Evolutionary conservation across 345 rosid genomes (phyloP).

Genomic region (Ceriops zippeliana): DNA sequence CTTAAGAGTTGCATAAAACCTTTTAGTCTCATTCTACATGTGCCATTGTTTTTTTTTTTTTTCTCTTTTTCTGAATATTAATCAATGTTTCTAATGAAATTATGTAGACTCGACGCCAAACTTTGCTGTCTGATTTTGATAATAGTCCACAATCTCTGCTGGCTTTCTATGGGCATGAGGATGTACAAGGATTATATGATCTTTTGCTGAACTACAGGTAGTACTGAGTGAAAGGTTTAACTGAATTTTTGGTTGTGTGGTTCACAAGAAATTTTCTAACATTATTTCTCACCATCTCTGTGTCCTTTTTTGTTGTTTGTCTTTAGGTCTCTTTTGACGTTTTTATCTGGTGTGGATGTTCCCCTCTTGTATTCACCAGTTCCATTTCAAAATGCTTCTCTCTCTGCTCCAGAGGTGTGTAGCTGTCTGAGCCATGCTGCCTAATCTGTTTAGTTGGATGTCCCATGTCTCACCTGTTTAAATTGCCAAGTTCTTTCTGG

Average conservation of each 20-base stretch:
- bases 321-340: constrained; percentile 65
- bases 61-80: not conserved
- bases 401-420: constrained; percentile 84
- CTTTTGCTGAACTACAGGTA: constrained; percentile 87
- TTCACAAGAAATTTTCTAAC: not conserved
- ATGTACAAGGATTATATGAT: constrained; percentile 75
- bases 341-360: constrained; percentile 63
- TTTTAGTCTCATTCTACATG: not conserved
- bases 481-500: not conserved
- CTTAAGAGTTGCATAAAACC: not conserved
- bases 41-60: not conserved
- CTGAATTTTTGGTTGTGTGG: constrained; percentile 3
- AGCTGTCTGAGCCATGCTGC: not conserved
- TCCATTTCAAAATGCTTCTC: constrained; percentile 73
- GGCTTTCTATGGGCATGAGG: constrained; percentile 58
- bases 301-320: constrained; percentile 22
- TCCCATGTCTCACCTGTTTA: not conserved
- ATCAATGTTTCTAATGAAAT: constrained; percentile 24
- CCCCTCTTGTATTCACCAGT: constrained; percentile 75
- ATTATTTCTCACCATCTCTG: constrained; percentile 3
- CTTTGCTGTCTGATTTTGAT: constrained; percentile 62
- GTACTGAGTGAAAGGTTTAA: not conserved
- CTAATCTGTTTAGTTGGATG: not conserved
- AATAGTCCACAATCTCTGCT: constrained; percentile 82
- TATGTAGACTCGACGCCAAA: constrained; percentile 59